Base-by-base conservation (phyloP, 2,329 filamentous ascomycete genomes). In the Amesomyces nigricolor region DNA sequence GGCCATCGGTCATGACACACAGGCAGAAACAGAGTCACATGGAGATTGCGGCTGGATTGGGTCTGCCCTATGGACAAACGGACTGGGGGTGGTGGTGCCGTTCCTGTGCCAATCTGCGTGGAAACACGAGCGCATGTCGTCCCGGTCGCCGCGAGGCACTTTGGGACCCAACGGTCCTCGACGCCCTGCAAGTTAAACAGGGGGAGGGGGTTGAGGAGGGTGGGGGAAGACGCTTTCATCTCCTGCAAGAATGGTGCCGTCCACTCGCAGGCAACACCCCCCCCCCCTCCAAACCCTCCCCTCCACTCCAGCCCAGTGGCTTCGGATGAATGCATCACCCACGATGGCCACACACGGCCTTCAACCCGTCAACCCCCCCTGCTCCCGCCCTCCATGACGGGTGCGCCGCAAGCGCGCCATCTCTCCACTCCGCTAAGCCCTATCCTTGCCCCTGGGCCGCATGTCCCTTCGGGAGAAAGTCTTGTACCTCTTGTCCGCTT, bases 41-140 rank as follows among this genome's bases (percentile, higher is more conserved):
- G 47, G 57, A 55, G 44, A 44, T 49, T 61, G 58, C 32, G 32
- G 32, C 22, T 26, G 58, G 61, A 56, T 58, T 60, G 58, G 59
- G 58, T 38, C 46, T 42, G 49, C 53, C 56, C 51, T 47, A 47
- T 53, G 57, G 42, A 55, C 42, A 26, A 26, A 26, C 22, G 22
- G 22, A 6, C 22, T 26, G 22, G 22, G 22, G 22, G 4, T 51
- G 39, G 53, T 58, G 55, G 38, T 59, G 48, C 44, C 43, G 48
- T 51, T 40, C 40, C 42, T 30, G 30, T 61, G 38, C 49, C 56
- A 57, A 50, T 53, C 42, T 38, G n/a, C 44, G n/a, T 30, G 43
- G 39, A 42, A 47, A 58, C 51, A 47, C 43, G 26, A 53, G 39
- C 37, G 35, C 51, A 52, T 50, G 47, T 44, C 37, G 16, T 47